Evolutionary conservation across 192 early-diverging fungal genomes (phyloP).

Genomic region (Chytriomyces sp.): DNA sequence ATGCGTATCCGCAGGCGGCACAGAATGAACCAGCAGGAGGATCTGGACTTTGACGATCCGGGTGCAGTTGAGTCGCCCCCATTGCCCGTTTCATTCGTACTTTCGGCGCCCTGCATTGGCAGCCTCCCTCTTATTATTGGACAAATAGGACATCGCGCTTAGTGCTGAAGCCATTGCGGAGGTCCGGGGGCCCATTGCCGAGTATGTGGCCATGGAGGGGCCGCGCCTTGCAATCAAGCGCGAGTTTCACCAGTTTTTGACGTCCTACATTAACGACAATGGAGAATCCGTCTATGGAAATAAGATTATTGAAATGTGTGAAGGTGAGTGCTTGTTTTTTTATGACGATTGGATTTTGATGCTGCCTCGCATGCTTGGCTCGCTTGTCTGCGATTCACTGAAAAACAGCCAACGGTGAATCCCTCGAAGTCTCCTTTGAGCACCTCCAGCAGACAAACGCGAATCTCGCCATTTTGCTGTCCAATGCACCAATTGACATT

Average conservation of each 20-base stretch:
- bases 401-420: constrained; percentile 70
- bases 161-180: constrained; percentile 79
- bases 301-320: constrained; percentile 84
- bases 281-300: constrained; percentile 93
- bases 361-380: neutral
- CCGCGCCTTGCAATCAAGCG: constrained; percentile 79
- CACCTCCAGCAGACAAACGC: constrained; percentile 80
- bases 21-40: constrained; percentile 57
- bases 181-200: constrained; percentile 79
- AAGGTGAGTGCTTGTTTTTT: constrained; percentile 38
- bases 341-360: neutral
- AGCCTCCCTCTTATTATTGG: neutral
- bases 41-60: constrained; percentile 65
- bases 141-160: constrained; percentile 46
- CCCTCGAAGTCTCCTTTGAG: constrained; percentile 83
- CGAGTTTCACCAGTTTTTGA: constrained; percentile 88
- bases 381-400: neutral
- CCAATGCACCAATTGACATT: constrained; percentile 86
- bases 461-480: constrained; percentile 85
- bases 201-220: constrained; percentile 85
- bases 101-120: too few species aligned
- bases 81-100: neutral
- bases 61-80: constrained; percentile 33
- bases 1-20: constrained; percentile 53
- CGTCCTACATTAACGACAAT: constrained; percentile 80